Percentiles rank a stretch among this genome's conserved stretches.
Evolutionary conservation across 192 early-diverging fungal genomes (phyloP).

Genomic region (Backusella mclennaniae): DNA sequence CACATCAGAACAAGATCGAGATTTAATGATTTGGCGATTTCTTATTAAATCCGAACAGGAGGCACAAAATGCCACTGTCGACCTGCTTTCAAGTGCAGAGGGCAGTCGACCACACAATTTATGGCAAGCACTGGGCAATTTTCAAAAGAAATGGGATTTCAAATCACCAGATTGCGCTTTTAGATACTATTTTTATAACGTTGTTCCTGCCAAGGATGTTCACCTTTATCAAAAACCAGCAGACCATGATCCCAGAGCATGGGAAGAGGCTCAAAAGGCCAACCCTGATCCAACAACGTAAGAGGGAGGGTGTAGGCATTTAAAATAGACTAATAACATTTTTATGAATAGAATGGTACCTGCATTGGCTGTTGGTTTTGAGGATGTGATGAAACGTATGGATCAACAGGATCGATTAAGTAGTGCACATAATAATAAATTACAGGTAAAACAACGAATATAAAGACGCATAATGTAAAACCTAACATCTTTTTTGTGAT

Average conservation of each 20-base stretch:
- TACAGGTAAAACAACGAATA: constrained; percentile 45
- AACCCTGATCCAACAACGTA: constrained; percentile 90
- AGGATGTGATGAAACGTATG: constrained; percentile 84
- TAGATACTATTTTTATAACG: constrained; percentile 96
- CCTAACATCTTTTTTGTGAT: too few relatives aligned
- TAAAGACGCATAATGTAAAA: not conserved
- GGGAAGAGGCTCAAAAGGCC: constrained; percentile 78
- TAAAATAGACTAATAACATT: not conserved
- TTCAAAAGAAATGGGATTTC: constrained; percentile 81
- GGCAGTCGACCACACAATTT: constrained; percentile 34
- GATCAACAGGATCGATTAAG: constrained; percentile 69
- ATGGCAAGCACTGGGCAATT: constrained; percentile 65
- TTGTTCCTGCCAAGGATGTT: constrained; percentile 83
- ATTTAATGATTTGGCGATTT: constrained; percentile 29
- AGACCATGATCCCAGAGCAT: constrained; percentile 67
- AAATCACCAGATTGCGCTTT: constrained; percentile 76
- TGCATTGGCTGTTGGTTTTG: constrained; percentile 86
- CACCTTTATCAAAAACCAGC: constrained; percentile 70
- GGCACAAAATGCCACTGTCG: constrained; percentile 40
- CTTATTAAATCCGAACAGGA: constrained; percentile 35
- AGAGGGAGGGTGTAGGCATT: not conserved
- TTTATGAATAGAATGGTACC: constrained; percentile 74
- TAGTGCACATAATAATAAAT: constrained; percentile 68
- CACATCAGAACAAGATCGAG: constrained; percentile 18
- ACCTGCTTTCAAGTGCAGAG: constrained; percentile 24